Evolutionary conservation across 768 basidiomycete genomes (phyloP).

Genomic region (Chalciporus sphaerocephalus): DNA sequence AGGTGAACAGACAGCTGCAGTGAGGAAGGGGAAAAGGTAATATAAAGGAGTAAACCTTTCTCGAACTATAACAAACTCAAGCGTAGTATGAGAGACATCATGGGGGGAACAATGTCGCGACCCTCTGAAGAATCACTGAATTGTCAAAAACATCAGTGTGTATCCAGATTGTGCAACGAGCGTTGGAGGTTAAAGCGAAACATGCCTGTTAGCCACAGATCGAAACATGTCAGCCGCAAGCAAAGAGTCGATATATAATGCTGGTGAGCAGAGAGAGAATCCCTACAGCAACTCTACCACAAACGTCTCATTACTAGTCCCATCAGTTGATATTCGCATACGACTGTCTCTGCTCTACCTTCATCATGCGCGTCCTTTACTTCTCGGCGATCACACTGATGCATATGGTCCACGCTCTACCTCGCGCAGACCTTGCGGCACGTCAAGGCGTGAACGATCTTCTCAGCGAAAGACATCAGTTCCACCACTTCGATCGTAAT

Average conservation of each 20-base stretch:
- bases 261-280: not conserved
- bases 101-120: no score
- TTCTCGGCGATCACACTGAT: conserved; percentile 25
- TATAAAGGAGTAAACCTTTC: no score
- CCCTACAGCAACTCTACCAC: conserved; percentile 1
- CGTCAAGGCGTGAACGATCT: conserved; percentile 14
- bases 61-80: no score
- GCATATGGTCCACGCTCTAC: conserved; percentile 16
- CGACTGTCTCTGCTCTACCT: conserved; percentile 12
- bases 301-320: not conserved
- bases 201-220: conserved; percentile 16
- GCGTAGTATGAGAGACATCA: no score
- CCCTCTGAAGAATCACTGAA: no score
- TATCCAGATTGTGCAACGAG: not conserved
- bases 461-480: conserved; percentile 19
- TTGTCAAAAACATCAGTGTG: no score
- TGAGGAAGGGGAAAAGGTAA: no score
- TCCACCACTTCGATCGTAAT: conserved; percentile 31
- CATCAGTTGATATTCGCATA: conserved; percentile 10
- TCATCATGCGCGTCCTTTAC: conserved; percentile 24
- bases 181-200: not conserved
- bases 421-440: conserved; percentile 23
- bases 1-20: no score
- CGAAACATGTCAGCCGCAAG: conserved; percentile 20
- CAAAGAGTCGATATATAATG: conserved; percentile 16